A percentile compares a stretch with the other conserved stretches of the same genome.
Evolutionary conservation across 345 rosid genomes (phyloP).

Genomic region (Excoecaria cochinchinensis): DNA sequence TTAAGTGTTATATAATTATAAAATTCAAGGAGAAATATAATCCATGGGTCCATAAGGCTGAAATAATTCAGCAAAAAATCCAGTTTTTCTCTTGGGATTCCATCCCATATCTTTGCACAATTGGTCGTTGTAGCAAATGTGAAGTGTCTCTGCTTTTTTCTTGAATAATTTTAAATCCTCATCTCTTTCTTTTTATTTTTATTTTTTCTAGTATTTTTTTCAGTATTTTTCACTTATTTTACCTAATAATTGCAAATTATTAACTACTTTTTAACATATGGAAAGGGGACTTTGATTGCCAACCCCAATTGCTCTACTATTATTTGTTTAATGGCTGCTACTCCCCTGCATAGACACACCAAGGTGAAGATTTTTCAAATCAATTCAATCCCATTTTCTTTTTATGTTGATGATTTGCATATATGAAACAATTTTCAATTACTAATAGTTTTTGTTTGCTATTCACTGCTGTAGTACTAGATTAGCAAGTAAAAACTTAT

Average conservation of each 20-base stretch:
- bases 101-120: slow-evolving; percentile 43
- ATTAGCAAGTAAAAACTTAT: too few relatives aligned
- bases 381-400: too few relatives aligned
- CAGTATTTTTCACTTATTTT: not conserved
- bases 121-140: slow-evolving; percentile 46
- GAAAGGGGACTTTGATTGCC: slow-evolving; percentile 87
- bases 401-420: too few relatives aligned
- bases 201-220: not conserved
- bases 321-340: slow-evolving; percentile 96
- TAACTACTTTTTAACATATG: too few relatives aligned
- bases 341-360: slow-evolving; percentile 86
- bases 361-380: slow-evolving; percentile 53
- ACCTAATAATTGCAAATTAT: too few relatives aligned
- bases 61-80: slow-evolving; percentile 35
- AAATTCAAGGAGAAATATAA: slow-evolving; percentile 28
- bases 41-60: slow-evolving; percentile 44
- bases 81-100: slow-evolving; percentile 40
- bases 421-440: too few relatives aligned
- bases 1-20: too few relatives aligned
- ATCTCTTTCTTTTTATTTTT: not conserved
- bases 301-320: slow-evolving; percentile 97
- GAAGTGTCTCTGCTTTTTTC: slow-evolving; percentile 19
- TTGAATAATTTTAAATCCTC: too few relatives aligned
- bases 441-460: too few relatives aligned
- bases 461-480: too few relatives aligned